Evolutionary conservation across 2,329 filamentous ascomycete species (phyloP).

Genomic region (Colletotrichum orchidophilum): DNA sequence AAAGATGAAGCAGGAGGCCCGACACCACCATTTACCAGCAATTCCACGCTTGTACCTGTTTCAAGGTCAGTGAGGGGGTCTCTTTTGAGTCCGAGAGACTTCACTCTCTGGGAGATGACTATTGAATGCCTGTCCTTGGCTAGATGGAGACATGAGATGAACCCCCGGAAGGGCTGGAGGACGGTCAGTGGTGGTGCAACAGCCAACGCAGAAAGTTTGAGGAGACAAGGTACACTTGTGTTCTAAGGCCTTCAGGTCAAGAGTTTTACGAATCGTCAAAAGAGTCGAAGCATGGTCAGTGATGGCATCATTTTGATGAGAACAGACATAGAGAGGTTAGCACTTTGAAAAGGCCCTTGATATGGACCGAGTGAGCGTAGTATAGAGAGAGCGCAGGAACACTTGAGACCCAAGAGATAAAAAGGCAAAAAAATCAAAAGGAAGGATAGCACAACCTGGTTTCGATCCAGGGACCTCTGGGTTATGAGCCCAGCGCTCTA

Average conservation of each 20-base stretch:
- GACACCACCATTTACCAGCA: background rate
- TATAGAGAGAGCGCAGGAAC: background rate
- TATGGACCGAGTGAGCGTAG: background rate
- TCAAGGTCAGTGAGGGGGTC: background rate
- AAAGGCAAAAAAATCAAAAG: background rate
- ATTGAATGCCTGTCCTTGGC: too few species aligned
- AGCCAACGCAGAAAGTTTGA: background rate
- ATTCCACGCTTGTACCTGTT: background rate
- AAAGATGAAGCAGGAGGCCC: too few species aligned
- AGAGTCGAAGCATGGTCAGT: background rate
- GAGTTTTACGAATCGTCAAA: background rate
- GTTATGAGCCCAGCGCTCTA: constrained; percentile 33
- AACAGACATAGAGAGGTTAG: background rate
- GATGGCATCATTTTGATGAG: background rate
- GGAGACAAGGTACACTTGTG: background rate
- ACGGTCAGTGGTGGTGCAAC: background rate
- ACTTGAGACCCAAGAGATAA: background rate
- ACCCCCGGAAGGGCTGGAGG: background rate
- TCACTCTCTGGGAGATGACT: background rate
- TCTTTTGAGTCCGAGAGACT: background rate
- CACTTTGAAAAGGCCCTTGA: background rate
- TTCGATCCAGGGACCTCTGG: constrained; percentile 31
- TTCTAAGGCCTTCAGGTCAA: background rate
- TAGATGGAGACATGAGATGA: background rate
- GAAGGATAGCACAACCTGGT: constrained; percentile 21